phyloP scores from a whole-genome alignment of 2,329 filamentous ascomycete species.

The Penicillium sp. region DNA sequence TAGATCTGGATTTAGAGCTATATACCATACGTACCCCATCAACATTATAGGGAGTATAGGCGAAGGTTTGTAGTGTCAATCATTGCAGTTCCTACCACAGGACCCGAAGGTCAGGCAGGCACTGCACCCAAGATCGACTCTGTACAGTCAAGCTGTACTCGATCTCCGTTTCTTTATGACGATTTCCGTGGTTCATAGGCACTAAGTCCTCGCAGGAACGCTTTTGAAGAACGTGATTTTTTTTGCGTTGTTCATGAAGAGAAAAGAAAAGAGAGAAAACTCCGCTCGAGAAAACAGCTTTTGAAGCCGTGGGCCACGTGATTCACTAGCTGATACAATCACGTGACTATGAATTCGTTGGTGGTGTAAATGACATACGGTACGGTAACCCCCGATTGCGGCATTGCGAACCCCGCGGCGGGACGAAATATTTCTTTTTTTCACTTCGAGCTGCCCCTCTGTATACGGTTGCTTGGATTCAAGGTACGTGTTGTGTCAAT shows the following conservation, averaged over 20 bases:
- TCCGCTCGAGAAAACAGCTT: slow-evolving; percentile 16
- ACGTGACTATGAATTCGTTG: neutral
- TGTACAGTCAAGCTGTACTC: slow-evolving; percentile 34
- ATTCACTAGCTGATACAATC: slow-evolving; percentile 1
- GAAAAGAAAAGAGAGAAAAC: slow-evolving; percentile 30
- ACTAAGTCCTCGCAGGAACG: slow-evolving; percentile 55
- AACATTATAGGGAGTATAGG: slow-evolving; percentile 2
- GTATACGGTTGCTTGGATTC: slow-evolving; percentile 18
- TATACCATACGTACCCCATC: neutral
- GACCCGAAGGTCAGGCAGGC: slow-evolving; percentile 43
- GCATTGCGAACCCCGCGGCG: slow-evolving; percentile 25
- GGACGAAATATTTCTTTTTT: slow-evolving; percentile 21
- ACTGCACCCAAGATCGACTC: slow-evolving; percentile 60
- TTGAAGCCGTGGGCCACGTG: slow-evolving; percentile 20
- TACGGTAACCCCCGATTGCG: slow-evolving; percentile 20
- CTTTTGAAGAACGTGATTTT: slow-evolving; percentile 56
- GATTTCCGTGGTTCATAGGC: slow-evolving; percentile 59
- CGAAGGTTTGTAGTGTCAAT: slow-evolving; percentile 52
- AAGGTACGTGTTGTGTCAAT: slow-evolving; percentile 12
- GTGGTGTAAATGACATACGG: neutral
- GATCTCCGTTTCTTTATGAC: slow-evolving; percentile 56
- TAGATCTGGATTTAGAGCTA: neutral
- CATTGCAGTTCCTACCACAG: slow-evolving; percentile 59
- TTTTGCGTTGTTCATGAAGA: slow-evolving; percentile 59
- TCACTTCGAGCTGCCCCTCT: slow-evolving; percentile 13